Conservation (phyloP, 345 rosid genomes). For the Pugionium dolabratum region DNA sequence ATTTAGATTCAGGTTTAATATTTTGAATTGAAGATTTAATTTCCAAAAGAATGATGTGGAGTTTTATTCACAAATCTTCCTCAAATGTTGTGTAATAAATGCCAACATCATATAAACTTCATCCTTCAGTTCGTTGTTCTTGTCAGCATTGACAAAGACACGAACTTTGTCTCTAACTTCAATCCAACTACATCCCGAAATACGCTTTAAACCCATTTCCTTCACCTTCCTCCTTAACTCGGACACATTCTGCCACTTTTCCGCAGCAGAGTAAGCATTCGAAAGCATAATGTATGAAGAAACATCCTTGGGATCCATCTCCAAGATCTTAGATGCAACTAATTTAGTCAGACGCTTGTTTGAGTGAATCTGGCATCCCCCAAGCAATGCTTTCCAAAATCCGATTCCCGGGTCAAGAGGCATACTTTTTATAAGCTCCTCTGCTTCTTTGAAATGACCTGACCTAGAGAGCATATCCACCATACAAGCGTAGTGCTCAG, state of each 20-base stretch:
- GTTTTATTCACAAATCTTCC: slow-evolving; percentile 29
- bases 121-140: slow-evolving; percentile 50
- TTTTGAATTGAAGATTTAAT: no score
- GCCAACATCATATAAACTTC: slow-evolving; percentile 51
- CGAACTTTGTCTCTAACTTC: slow-evolving; percentile 54
- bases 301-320: slow-evolving; percentile 68
- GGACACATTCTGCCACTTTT: slow-evolving; percentile 63
- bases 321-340: slow-evolving; percentile 58
- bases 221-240: slow-evolving; percentile 56
- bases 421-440: slow-evolving; percentile 49
- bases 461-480: slow-evolving; percentile 78
- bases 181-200: slow-evolving; percentile 83
- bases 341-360: slow-evolving; percentile 54
- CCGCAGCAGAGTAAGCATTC: slow-evolving; percentile 68
- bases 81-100: slow-evolving; percentile 36
- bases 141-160: slow-evolving; percentile 58
- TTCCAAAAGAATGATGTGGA: not conserved
- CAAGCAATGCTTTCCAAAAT: slow-evolving; percentile 84
- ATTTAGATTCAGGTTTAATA: no score
- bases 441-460: slow-evolving; percentile 64
- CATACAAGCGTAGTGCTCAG: slow-evolving; percentile 79
- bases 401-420: slow-evolving; percentile 78
- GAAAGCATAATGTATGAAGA: slow-evolving; percentile 85
- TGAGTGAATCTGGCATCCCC: slow-evolving; percentile 79
- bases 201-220: slow-evolving; percentile 56